phyloP scores from a whole-genome alignment of 2,329 filamentous ascomycete genomes.

The Capronia coronata region DNA sequence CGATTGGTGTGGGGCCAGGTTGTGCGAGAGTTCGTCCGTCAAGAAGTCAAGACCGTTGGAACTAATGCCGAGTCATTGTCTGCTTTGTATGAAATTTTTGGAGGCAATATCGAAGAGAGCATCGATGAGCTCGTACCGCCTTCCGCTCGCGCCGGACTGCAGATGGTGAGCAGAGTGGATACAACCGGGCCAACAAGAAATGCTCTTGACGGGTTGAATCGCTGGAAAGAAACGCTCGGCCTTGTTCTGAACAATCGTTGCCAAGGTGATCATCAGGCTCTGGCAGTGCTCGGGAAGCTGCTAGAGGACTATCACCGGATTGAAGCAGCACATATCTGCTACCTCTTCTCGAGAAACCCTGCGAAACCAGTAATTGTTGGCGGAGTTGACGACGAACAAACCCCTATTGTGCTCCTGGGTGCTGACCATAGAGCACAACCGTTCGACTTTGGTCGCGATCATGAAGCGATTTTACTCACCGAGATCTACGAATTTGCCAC shows the following conservation, averaged over 20 bases:
- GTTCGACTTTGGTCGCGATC: slow-evolving; percentile 68
- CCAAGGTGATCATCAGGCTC: slow-evolving; percentile 65
- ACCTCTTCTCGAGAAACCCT: slow-evolving; percentile 66
- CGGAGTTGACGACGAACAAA: slow-evolving; percentile 72
- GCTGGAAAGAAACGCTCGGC: slow-evolving; percentile 85
- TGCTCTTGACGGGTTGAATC: slow-evolving; percentile 76
- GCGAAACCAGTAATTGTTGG: slow-evolving; percentile 59
- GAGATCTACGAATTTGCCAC: slow-evolving; percentile 91
- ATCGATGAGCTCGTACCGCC: slow-evolving; percentile 91
- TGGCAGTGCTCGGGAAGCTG: slow-evolving; percentile 74
- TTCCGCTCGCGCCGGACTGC: slow-evolving; percentile 84
- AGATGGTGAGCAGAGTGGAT: slow-evolving; percentile 74
- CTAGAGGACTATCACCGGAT: slow-evolving; percentile 77
- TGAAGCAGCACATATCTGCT: slow-evolving; percentile 91
- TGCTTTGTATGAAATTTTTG: slow-evolving; percentile 86
- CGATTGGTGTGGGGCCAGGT: slow-evolving; percentile 79
- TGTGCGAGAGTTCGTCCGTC: slow-evolving; percentile 87
- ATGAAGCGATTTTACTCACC: slow-evolving; percentile 84
- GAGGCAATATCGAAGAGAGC: slow-evolving; percentile 88
- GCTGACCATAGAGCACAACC: slow-evolving; percentile 69
- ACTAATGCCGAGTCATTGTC: slow-evolving; percentile 81
- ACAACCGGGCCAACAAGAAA: slow-evolving; percentile 59
- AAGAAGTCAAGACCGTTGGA: slow-evolving; percentile 78
- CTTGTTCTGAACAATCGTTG: slow-evolving; percentile 86
- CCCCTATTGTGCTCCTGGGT: slow-evolving; percentile 76